Percentiles rank a stretch among this genome's conserved stretches.
phyloP scores from a whole-genome alignment of 352 stramenopile genomes.

The Phytophthora aleatoria region DNA sequence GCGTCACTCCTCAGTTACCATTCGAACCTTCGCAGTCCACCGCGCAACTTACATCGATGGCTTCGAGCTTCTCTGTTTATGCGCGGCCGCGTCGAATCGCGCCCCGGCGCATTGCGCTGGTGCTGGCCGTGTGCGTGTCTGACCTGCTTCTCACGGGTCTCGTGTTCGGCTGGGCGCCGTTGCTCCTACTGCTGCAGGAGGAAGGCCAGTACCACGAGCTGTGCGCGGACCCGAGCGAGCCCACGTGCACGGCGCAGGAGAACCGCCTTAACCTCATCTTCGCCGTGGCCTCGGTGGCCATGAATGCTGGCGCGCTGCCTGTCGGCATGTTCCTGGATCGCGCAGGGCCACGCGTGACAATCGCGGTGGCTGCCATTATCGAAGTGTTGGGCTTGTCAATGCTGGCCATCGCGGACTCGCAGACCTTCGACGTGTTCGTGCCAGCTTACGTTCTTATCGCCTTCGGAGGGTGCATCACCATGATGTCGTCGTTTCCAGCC shows the following conservation, averaged over 20 bases:
- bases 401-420: slow-evolving; percentile 76
- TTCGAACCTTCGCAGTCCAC: slow-evolving; percentile 9
- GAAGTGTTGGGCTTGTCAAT: slow-evolving; percentile 74
- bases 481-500: slow-evolving; percentile 79
- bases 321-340: slow-evolving; percentile 83
- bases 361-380: slow-evolving; percentile 57
- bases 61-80: slow-evolving; percentile 2
- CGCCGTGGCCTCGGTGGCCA: slow-evolving; percentile 75
- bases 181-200: slow-evolving; percentile 83
- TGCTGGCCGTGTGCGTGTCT: slow-evolving; percentile 70
- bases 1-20: not conserved
- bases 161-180: slow-evolving; percentile 87
- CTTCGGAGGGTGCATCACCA: slow-evolving; percentile 77
- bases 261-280: slow-evolving; percentile 91
- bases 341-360: slow-evolving; percentile 59
- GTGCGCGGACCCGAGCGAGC: slow-evolving; percentile 39
- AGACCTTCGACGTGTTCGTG: slow-evolving; percentile 77
- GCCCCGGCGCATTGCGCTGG: slow-evolving; percentile 60
- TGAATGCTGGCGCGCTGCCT: slow-evolving; percentile 77
- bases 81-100: slow-evolving; percentile 32
- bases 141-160: slow-evolving; percentile 86
- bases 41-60: slow-evolving; percentile 8
- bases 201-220: slow-evolving; percentile 85
- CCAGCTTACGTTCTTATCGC: slow-evolving; percentile 70
- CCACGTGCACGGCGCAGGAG: slow-evolving; percentile 70